A percentile compares a stretch with the other conserved stretches of the same genome.
These are phyloP conservation scores for Crepidotus variabilis DNA, from an alignment of 768 basidiomycete species.

Conservation along the genomic window DNA sequence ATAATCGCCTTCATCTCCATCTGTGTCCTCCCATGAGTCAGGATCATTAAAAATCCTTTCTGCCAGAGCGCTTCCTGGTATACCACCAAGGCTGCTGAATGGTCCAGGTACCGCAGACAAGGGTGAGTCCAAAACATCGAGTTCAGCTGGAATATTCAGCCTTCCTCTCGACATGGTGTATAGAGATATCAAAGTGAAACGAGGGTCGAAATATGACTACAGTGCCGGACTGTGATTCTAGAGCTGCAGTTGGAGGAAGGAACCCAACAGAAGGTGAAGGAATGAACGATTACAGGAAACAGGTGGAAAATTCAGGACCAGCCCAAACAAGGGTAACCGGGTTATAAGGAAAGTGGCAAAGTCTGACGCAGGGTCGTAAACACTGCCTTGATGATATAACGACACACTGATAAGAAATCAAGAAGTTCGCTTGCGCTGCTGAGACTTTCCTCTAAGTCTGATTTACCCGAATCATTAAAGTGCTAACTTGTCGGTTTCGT, in stretches of 20 bases:
- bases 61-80: slow-evolving; percentile 36
- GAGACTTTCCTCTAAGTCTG: no score
- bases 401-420: not conserved
- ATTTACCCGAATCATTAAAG: no score
- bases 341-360: not conserved
- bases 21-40: slow-evolving; percentile 33
- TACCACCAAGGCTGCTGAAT: slow-evolving; percentile 22
- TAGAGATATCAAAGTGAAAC: slow-evolving; percentile 2
- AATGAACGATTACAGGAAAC: not conserved
- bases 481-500: no score
- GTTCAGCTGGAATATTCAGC: slow-evolving; percentile 28
- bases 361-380: not conserved
- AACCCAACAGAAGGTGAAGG: not conserved
- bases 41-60: slow-evolving; percentile 42
- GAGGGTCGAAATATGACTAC: not conserved
- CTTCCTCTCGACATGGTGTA: slow-evolving; percentile 24
- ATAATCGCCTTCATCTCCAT: slow-evolving; percentile 24
- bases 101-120: slow-evolving; percentile 26
- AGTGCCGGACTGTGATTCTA: slow-evolving; percentile 4
- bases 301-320: not conserved
- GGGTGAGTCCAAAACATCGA: slow-evolving; percentile 37
- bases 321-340: not conserved
- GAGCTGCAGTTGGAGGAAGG: no score
- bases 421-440: not conserved
- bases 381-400: not conserved